phyloP scores from a whole-genome alignment of 176 grass and related monocot genomes.

The Zoysia japonica region DNA sequence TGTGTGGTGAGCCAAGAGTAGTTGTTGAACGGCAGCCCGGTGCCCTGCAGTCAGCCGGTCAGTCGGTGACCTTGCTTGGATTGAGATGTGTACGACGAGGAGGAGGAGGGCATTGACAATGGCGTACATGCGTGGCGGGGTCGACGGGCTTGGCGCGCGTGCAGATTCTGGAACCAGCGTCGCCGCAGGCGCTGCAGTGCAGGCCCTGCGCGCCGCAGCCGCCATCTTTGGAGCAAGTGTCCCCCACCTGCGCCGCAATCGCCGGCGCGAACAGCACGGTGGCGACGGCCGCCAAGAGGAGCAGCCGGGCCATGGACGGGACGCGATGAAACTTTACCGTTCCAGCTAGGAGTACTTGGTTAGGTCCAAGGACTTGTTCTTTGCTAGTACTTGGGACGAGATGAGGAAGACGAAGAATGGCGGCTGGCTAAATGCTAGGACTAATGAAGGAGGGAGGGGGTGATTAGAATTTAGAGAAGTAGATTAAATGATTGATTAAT shows the following conservation, averaged over 20 bases:
- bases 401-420: no score
- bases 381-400: no score
- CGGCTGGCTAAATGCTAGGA: no score
- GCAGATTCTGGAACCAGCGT: conserved; percentile 50
- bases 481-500: no score
- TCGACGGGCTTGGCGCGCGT: conserved; percentile 49
- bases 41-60: conserved; percentile 28
- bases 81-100: background rate
- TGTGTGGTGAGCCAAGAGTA: conserved; percentile 97
- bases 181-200: conserved; percentile 67
- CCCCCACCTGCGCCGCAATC: conserved; percentile 42
- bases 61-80: background rate
- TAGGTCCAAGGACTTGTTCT: no score
- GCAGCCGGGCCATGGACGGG: background rate
- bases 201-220: conserved; percentile 55
- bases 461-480: no score
- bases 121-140: conserved; percentile 52
- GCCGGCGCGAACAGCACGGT: background rate
- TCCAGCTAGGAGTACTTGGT: background rate
- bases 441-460: no score
- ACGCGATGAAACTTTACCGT: background rate
- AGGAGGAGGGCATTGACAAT: background rate
- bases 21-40: conserved; percentile 70
- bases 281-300: background rate
- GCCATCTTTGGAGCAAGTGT: conserved; percentile 47